Evolutionary conservation across 768 basidiomycete genomes (phyloP), one percentile per base, ranked within the genome.

Genomic region (Favolaschia claudopus): DNA sequence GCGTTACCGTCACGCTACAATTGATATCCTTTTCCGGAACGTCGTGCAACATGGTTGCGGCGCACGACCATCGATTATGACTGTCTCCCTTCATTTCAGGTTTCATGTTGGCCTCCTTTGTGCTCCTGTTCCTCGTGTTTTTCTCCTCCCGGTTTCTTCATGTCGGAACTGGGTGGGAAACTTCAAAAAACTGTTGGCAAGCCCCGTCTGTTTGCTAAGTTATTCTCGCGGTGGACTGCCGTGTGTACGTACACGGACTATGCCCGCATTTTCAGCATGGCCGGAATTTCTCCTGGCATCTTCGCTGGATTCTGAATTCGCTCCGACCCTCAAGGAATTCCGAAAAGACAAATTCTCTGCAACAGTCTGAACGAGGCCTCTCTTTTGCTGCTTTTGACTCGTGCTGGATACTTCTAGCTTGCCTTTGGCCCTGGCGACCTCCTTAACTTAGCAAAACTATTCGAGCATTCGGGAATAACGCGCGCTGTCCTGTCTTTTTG

Each of bases 351-450:
- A 27, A 20, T 40, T 15, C 48, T 52, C 48, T 61, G 59, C 51
- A 51, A 54, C 59, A 28, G 39, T 29, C n/a, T 64, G 31, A 33
- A n/a, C n/a, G n/a, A n/a, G n/a, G n/a, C n/a, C n/a, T n/a, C n/a
- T n/a, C n/a, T n/a, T n/a, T n/a, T 39, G 29, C 20, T 52, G 28
- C 53, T 51, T 7, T 25, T 19, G 31, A 24, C 42, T 32, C 31
- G 22, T n/a, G 44, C 61, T 58, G 52, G 42, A 48, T 31, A 22
- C 57, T 65, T 58, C 59, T 55, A 58, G 55, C 36, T 52, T 32
- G n/a, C n/a, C n/a, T n/a, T n/a, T n/a, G n/a, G n/a, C n/a, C n/a
- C n/a, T n/a, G n/a, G n/a, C n/a, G n/a, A n/a, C n/a, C n/a, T n/a
- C n/a, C n/a, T n/a, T n/a, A n/a, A n/a, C n/a, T n/a, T n/a, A n/a